Base-by-base conservation (phyloP, 257 asterid genomes). In the Lycium barbarum region DNA sequence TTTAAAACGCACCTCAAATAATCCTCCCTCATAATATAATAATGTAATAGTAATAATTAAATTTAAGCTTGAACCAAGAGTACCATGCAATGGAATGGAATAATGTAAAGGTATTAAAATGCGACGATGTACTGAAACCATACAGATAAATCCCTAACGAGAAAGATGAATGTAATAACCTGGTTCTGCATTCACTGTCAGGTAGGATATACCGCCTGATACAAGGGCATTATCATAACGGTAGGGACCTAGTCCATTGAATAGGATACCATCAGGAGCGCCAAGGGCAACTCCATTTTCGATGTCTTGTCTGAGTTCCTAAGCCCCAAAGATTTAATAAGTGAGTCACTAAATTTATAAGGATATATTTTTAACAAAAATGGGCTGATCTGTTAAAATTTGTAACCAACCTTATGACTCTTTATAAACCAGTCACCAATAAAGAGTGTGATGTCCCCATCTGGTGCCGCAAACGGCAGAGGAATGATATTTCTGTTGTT, bases 191-290 rank as follows among this genome's bases (percentile, higher is more conserved):
- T 92, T 91, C 86, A 93, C 86, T 83, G 89, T 88, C 88, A 80
- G 95, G 93, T 88, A 94, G 72, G 92, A 53, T 82, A 93, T 88
- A 76, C 97, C 94, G 62, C 89, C 92, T 3, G 88, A 88, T 26
- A 94, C 97, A 79, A 91, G 86, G 22, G 90, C 84, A 84, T 79
- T 89, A 86, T 92, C 95, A 86, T 89, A 94, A 57, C 88, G 97
- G 87, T 90, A 95, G 38, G 99, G 99, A 65, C 99, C 99, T n/a
- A 93, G 80, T 62, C 99, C 99, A 67, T 95, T 93, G 81, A 95
- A 80, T 59, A 95, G 83, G 83, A 95, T 90, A 43, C 99, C 97
- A 72, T 95, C 99, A 51, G 97, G 97, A 85, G 89, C 86, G 87
- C 98, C 95, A 84, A 95, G 94, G 81, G 91, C 89, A 86, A 83